Conservation (phyloP, 495 filamentous ascomycete species). For the Penicillium ochrochloron region DNA sequence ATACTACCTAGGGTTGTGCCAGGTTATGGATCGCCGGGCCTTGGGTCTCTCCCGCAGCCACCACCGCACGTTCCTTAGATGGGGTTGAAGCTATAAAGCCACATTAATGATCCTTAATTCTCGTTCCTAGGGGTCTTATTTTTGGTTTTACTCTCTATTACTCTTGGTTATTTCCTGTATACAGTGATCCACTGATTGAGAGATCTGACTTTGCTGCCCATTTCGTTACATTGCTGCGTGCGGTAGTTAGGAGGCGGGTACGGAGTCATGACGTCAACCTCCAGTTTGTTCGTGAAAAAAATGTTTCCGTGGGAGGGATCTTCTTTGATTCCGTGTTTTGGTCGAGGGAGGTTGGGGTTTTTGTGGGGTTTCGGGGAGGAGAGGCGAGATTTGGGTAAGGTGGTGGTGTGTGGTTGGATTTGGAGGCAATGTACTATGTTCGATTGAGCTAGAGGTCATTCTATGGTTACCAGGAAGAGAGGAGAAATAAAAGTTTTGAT, state of each 20-base stretch:
- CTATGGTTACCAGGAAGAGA: neutral
- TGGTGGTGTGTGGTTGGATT: neutral
- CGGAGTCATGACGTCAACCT: constrained; percentile 30
- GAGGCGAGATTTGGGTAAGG: neutral
- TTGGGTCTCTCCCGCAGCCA: constrained; percentile 5
- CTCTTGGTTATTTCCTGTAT: neutral
- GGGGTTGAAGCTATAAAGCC: neutral
- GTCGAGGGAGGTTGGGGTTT: neutral
- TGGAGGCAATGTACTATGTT: neutral
- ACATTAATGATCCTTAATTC: neutral
- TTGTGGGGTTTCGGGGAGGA: neutral
- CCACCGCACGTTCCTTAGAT: neutral
- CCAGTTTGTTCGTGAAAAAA: neutral
- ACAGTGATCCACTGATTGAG: neutral
- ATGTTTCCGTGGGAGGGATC: neutral
- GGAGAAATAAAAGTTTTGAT: neutral
- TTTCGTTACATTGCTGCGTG: constrained; percentile 1
- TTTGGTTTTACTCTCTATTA: neutral
- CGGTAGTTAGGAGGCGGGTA: constrained; percentile 2
- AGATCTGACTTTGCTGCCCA: neutral
- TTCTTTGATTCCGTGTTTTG: neutral
- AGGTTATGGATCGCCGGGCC: neutral
- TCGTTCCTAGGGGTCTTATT: neutral
- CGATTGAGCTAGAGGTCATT: neutral
- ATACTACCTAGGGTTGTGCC: neutral